Evolutionary conservation across 176 grass and related monocot genomes (phyloP), one percentile per base, ranked within the genome.

Genomic region (Bromus sterilis): DNA sequence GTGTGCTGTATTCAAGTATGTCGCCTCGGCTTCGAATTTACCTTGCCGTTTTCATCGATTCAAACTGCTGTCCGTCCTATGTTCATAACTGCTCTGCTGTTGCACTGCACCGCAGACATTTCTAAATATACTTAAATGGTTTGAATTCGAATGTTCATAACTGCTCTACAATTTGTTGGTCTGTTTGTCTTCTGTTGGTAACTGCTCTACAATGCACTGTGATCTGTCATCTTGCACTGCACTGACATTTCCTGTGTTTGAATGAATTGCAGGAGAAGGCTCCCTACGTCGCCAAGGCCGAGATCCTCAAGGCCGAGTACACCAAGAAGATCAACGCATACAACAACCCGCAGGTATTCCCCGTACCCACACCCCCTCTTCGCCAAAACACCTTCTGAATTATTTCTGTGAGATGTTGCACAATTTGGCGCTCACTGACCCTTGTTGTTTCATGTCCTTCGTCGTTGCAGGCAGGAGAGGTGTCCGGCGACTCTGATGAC

Each of bases 301-400:
- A 92, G 82, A 99, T 93, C 82, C 79, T 91, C 30, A 99, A 99
- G 83, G 88, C 64, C 11, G 96, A 99, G 66, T 95, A 99, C 89
- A 68, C 59, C 25, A 93, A 88, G 87, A 91, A 85, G 77, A 91
- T 95, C 0, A 68, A 87, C 10, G 69, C 88, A 11, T 99, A 99
- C 82, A 95, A 95, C 78, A 97, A 88, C 78, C 87, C 83, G 5
- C 83, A 76, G 92, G 95, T 92, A 78, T 6, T 7, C 5, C 6
- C 0, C 20, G 2, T 11, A 3, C 7, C 0, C 25, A 4, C 14
- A 20, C 7, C 26, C 1, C 5, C 7, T 18, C 15, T 2, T 33
- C 32, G 5, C 2, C 26, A 7, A 62, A 29, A 31, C 32, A n/a
- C n/a, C n/a, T n/a, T n/a, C n/a, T n/a, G n/a, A n/a, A n/a, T n/a